Conservation (phyloP, 2,329 filamentous ascomycete species). For the Trichoderma pleuroti region DNA sequence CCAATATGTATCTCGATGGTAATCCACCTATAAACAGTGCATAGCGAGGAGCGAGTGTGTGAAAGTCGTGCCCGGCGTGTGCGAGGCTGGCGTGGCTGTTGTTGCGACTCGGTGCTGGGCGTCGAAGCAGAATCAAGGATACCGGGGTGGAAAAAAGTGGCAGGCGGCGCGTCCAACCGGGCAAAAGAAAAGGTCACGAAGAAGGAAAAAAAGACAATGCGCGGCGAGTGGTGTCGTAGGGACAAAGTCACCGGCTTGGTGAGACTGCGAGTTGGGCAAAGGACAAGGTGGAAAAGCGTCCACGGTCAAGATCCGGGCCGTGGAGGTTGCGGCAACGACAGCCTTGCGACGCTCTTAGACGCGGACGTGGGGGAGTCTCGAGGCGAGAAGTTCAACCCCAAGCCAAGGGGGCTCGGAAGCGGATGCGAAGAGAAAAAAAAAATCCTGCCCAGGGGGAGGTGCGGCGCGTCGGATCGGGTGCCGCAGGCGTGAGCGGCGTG, state of each 20-base stretch:
- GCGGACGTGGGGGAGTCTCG: constrained; percentile 24
- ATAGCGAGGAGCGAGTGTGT: constrained; percentile 35
- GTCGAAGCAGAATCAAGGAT: background rate
- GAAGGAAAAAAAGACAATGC: constrained; percentile 16
- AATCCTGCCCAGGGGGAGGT: constrained; percentile 43
- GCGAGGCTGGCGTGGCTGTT: constrained; percentile 27
- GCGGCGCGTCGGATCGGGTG: constrained; percentile 41
- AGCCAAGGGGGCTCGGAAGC: constrained; percentile 16
- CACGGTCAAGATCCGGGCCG: background rate
- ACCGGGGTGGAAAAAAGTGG: constrained; percentile 1
- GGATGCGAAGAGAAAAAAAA: constrained; percentile 28
- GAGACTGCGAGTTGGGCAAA: constrained; percentile 28
- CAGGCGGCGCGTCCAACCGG: constrained; percentile 27
- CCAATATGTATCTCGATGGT: constrained; percentile 25
- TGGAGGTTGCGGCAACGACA: constrained; percentile 6
- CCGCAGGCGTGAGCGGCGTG: constrained; percentile 43
- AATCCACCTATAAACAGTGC: constrained; percentile 33
- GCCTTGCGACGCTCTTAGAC: constrained; percentile 19
- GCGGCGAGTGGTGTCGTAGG: constrained; percentile 21
- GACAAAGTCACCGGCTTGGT: constrained; percentile 27
- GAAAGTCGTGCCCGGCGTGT: constrained; percentile 13
- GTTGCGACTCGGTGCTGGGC: constrained; percentile 23
- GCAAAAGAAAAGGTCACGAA: background rate
- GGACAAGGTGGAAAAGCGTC: background rate
- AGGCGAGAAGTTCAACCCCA: constrained; percentile 16